phyloP scores from a whole-genome alignment of 2,329 filamentous ascomycete genomes.

The Botrytis aclada region DNA sequence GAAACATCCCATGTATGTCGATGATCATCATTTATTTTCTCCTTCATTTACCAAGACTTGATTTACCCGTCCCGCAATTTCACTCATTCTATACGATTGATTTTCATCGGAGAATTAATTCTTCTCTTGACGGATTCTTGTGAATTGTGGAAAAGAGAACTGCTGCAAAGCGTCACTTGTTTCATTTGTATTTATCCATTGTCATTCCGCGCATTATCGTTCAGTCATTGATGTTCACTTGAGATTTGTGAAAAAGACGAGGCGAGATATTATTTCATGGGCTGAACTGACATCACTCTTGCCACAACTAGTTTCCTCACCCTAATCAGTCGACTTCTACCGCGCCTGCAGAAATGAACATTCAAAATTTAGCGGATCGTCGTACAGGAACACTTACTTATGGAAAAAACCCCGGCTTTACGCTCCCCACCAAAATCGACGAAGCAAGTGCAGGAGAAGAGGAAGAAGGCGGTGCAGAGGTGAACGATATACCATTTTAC shows the following conservation, averaged over 20 bases:
- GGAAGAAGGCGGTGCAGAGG: conserved; percentile 27
- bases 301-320: conserved; percentile 15
- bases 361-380: conserved; percentile 14
- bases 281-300: conserved; percentile 9
- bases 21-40: not conserved
- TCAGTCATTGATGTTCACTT: not conserved
- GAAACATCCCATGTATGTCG: conserved; percentile 8
- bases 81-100: not conserved
- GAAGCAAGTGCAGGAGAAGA: conserved; percentile 14
- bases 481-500: conserved; percentile 30
- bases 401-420: conserved; percentile 6
- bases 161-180: not conserved
- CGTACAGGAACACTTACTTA: conserved; percentile 6
- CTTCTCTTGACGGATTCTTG: not conserved
- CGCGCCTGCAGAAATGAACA: conserved; percentile 12
- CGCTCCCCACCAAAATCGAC: conserved; percentile 11
- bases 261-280: not conserved
- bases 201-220: not conserved
- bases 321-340: conserved; percentile 11
- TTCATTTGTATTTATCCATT: not conserved
- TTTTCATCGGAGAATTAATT: conserved; percentile 1
- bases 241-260: not conserved
- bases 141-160: not conserved
- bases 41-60: not conserved
- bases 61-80: not conserved